These are phyloP conservation scores for Trametes meyenii DNA, from an alignment of 768 basidiomycete species.

Conservation along the genomic window DNA sequence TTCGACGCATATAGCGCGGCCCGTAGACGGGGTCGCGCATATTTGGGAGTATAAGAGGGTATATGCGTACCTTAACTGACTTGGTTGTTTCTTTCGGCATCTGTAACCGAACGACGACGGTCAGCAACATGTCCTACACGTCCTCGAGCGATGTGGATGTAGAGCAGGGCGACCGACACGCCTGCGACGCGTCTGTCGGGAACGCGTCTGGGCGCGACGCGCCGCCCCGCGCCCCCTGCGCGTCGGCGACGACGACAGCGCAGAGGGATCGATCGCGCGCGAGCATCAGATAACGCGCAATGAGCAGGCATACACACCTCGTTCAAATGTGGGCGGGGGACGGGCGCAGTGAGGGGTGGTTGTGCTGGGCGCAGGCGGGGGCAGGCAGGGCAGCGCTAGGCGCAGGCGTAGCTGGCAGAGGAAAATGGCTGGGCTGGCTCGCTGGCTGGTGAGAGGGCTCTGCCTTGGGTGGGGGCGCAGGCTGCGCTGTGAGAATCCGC, in stretches of 20 bases:
- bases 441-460: constrained; percentile 30
- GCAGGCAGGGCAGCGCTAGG: constrained; percentile 25
- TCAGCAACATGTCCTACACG: constrained; percentile 46
- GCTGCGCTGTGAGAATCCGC: constrained; percentile 21
- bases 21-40: neutral
- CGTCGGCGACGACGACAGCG: constrained; percentile 24
- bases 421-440: constrained; percentile 25
- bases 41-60: constrained; percentile 13
- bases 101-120: constrained; percentile 41
- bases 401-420: constrained; percentile 27
- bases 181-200: constrained; percentile 21
- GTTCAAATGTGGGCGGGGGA: constrained; percentile 12
- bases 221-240: constrained; percentile 16
- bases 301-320: constrained; percentile 18
- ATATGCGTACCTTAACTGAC: constrained; percentile 61
- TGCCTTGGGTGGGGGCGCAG: constrained; percentile 27
- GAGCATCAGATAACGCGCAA: constrained; percentile 23
- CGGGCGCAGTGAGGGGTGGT: constrained; percentile 7
- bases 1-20: constrained; percentile 19
- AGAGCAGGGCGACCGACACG: constrained; percentile 10
- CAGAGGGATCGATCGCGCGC: constrained; percentile 20
- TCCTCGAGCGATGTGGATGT: constrained; percentile 29
- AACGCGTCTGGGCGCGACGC: constrained; percentile 30
- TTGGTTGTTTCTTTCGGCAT: constrained; percentile 82
- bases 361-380: constrained; percentile 24